Percentiles rank a stretch among this genome's conserved stretches.
Evolutionary conservation across 345 rosid genomes (phyloP).

Genomic region (Ricinus communis): DNA sequence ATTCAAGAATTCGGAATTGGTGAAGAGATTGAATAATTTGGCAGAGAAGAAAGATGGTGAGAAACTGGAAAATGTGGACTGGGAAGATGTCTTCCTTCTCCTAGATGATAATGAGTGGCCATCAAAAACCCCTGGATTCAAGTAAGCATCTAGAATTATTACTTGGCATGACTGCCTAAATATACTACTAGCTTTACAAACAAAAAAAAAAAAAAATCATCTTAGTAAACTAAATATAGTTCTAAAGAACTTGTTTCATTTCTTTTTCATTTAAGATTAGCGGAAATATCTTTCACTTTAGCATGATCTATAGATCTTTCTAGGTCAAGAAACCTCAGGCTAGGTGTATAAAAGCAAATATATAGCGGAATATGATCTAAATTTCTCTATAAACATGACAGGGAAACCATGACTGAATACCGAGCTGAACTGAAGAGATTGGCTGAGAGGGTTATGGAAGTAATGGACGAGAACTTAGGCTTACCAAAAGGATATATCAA

Average conservation of each 20-base stretch:
- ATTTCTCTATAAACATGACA: slow-evolving; percentile 16
- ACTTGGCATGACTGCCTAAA: not conserved
- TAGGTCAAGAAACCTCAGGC: no score
- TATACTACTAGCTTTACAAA: no score
- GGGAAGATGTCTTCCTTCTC: slow-evolving; percentile 88
- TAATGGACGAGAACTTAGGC: slow-evolving; percentile 84
- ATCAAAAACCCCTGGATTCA: slow-evolving; percentile 51
- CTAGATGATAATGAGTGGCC: slow-evolving; percentile 68
- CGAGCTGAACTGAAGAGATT: slow-evolving; percentile 69
- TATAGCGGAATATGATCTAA: not conserved
- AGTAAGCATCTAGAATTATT: slow-evolving; percentile 37
- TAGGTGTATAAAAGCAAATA: no score
- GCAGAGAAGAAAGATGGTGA: slow-evolving; percentile 39
- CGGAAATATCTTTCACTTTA: no score
- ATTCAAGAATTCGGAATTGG: slow-evolving; percentile 53
- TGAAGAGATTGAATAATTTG: slow-evolving; percentile 49
- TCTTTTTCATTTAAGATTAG: no score
- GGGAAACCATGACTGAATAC: slow-evolving; percentile 78
- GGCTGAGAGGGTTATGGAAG: slow-evolving; percentile 69
- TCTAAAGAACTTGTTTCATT: no score
- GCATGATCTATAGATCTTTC: no score
- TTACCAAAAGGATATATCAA: slow-evolving; percentile 57
- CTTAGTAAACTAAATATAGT: no score
- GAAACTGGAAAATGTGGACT: slow-evolving; percentile 63
- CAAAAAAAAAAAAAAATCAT: no score